A percentile compares a stretch with the other conserved stretches of the same genome.
These are phyloP conservation scores for Malus asiatica DNA, from an alignment of 306 rosid genomes.

Conservation along the genomic window DNA sequence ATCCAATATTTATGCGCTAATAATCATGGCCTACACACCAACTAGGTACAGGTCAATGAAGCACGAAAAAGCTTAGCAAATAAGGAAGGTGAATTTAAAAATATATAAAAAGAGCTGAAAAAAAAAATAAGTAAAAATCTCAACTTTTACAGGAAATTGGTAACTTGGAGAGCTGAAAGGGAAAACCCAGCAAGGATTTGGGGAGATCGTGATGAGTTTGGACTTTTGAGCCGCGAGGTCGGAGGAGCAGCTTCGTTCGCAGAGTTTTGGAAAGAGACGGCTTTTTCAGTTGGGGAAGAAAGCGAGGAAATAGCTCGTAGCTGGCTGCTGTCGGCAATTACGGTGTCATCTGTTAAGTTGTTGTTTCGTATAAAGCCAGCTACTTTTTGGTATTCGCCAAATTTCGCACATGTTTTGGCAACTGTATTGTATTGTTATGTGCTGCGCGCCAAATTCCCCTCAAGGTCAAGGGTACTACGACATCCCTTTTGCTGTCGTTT, in stretches of 20 bases:
- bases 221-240: not conserved
- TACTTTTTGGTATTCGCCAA: not conserved
- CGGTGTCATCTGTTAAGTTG: not conserved
- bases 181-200: constrained; percentile 15
- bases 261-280: not conserved
- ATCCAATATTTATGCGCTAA: not conserved
- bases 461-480: not conserved
- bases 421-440: not conserved
- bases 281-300: not conserved
- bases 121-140: not conserved
- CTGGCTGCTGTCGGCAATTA: not conserved
- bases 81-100: not conserved
- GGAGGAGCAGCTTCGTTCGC: not conserved
- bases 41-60: constrained; percentile 1
- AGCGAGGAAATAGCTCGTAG: not conserved
- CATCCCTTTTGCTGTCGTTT: not conserved
- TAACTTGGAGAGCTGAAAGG: not conserved
- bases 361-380: not conserved
- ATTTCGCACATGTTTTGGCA: not conserved
- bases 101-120: not conserved
- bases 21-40: not conserved
- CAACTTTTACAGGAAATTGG: not conserved
- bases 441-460: constrained; percentile 3
- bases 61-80: not conserved
- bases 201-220: not conserved